Base-by-base conservation (phyloP, 306 rosid species). In the Ceratonia siliqua region DNA sequence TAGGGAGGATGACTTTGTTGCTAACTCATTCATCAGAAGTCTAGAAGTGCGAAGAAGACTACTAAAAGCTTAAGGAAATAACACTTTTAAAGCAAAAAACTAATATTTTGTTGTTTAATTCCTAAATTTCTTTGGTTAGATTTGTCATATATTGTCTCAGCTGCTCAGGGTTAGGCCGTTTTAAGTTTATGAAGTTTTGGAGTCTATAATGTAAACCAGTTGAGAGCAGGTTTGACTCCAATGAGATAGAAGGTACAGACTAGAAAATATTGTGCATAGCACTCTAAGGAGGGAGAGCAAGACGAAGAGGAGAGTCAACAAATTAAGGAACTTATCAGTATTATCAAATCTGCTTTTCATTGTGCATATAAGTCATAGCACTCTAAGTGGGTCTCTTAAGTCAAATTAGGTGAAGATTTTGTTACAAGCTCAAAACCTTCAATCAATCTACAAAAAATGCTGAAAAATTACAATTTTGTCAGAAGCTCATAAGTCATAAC, bases 31-130 rank as follows among this genome's bases (percentile, higher is more conserved):
- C 3, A 18, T 52, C 57, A 52, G 1, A 6, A 52, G 57, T 52
- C 13, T 17, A 1, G 12, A 20, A 6, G 27, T 4, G 7, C 5
- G 10, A 8, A 5, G 11, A 5, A 52, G 6, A 52, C 57, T 52
- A 20, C 10, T 0, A 50, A 20, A 50, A n/a, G n/a, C n/a, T n/a
- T n/a, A n/a, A n/a, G n/a, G 57, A 11, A 28, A 42, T 1, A 7
- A 18, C 8, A 20, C 14, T 22, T 63, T 39, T 39, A 11, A 20
- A 20, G 9, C 33, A 24, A 66, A 46, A 43, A 36, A 12, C 53
- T 27, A 59, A 24, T 46, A 69, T 70, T 43, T 33, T 46, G 36
- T 74, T 69, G 58, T 48, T 54, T 13, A 38, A 49, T 66, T n/a
- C 15, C 42, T 14, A 58, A 13, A 14, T 6, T 2, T 28, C 2